A percentile compares a stretch with the other conserved stretches of the same genome.
Conservation (phyloP, 768 basidiomycete genomes). For the Lentinula raphanica region DNA sequence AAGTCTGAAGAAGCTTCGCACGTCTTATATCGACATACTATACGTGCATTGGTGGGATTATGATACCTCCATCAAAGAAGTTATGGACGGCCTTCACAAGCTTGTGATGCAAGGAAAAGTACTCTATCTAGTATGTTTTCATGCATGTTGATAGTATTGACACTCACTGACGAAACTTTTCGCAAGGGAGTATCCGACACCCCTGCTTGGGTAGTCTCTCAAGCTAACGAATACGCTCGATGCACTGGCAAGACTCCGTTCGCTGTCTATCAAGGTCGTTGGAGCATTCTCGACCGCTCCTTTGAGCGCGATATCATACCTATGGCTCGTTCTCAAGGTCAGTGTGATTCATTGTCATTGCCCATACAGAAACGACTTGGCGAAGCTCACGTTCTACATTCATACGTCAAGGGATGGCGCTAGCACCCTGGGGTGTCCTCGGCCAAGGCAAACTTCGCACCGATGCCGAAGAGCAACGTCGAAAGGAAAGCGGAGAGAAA, state of each 20-base stretch:
- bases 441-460: constrained; percentile 22
- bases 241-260: constrained; percentile 38
- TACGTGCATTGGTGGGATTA: constrained; percentile 54
- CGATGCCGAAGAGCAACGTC: constrained; percentile 24
- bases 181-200: constrained; percentile 22
- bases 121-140: constrained; percentile 28
- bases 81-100: constrained; percentile 40
- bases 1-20: constrained; percentile 39
- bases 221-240: constrained; percentile 37
- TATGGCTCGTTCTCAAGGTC: constrained; percentile 18
- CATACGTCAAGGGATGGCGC: constrained; percentile 27
- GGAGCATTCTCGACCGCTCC: constrained; percentile 28
- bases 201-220: constrained; percentile 34
- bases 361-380: too few relatives aligned
- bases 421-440: constrained; percentile 34
- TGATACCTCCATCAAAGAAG: constrained; percentile 38
- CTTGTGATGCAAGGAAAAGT: constrained; percentile 40
- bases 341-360: too few relatives aligned
- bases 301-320: constrained; percentile 43
- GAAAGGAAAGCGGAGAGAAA: constrained; percentile 25
- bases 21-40: constrained; percentile 54
- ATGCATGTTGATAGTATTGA: neutral
- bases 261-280: constrained; percentile 37
- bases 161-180: too few relatives aligned
- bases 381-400: too few relatives aligned